These are phyloP conservation scores for Leccinum uliginosum DNA, from an alignment of 768 basidiomycete species.

Conservation along the genomic window DNA sequence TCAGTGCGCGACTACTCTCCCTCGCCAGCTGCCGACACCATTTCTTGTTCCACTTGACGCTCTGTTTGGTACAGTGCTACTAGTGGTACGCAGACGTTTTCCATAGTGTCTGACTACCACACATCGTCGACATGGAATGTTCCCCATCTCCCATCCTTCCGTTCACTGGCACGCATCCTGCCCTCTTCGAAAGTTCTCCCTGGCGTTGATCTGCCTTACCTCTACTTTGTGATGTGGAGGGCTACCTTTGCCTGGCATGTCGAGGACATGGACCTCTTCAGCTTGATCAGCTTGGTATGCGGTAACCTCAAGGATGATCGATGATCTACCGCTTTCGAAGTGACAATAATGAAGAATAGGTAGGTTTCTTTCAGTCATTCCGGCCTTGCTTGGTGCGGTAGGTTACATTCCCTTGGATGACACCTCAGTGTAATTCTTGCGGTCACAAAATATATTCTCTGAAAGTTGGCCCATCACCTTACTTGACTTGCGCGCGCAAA, in stretches of 20 bases:
- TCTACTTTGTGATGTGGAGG: constrained; percentile 99
- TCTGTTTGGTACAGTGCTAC: constrained; percentile 96
- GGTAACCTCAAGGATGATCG: constrained; percentile 81
- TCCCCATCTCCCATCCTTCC: constrained; percentile 77
- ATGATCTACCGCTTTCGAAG: constrained; percentile 77
- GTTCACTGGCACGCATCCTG: constrained; percentile 75
- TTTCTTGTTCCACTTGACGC: constrained; percentile 56
- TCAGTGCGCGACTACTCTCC: background rate
- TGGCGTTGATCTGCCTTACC: constrained; percentile 94
- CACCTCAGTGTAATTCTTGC: constrained; percentile 84
- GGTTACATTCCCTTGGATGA: constrained; percentile 81
- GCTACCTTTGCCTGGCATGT: constrained; percentile 99
- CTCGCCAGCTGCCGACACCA: constrained; percentile 11
- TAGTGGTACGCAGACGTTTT: constrained; percentile 72
- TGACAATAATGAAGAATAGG: constrained; percentile 78
- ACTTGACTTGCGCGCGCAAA: constrained; percentile 70
- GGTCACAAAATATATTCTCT: no score
- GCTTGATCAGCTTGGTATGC: constrained; percentile 99
- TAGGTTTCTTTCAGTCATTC: constrained; percentile 29
- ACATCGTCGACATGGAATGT: constrained; percentile 73
- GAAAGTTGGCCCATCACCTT: constrained; percentile 83
- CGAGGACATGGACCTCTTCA: constrained; percentile 98
- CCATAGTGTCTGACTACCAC: background rate
- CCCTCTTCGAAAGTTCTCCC: constrained; percentile 73
- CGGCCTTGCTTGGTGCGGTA: constrained; percentile 24